phyloP scores from a whole-genome alignment of 257 asterid species.

The Fraxinus quadrangulata region DNA sequence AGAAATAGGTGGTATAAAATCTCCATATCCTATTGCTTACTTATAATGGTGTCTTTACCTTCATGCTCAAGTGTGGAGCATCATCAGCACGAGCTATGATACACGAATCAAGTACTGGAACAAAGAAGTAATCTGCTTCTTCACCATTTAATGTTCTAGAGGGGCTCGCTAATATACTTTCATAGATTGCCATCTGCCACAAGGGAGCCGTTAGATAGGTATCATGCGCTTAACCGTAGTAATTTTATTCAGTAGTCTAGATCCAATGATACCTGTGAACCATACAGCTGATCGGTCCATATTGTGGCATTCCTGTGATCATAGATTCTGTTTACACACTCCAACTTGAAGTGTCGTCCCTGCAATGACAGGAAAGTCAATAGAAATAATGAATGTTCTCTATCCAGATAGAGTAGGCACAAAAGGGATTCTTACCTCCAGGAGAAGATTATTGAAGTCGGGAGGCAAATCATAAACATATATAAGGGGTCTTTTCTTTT shows the following conservation, averaged over 20 bases:
- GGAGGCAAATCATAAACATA: constrained; percentile 92
- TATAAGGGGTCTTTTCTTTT: constrained; percentile 81
- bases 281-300: constrained; percentile 89
- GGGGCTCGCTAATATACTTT: constrained; percentile 86
- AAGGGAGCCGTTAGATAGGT: constrained; percentile 24
- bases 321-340: constrained; percentile 89
- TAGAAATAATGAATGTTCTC: not conserved
- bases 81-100: constrained; percentile 93
- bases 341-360: constrained; percentile 87
- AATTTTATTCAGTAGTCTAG: constrained; percentile 15
- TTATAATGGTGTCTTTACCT: constrained; percentile 42
- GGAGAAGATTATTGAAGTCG: constrained; percentile 82
- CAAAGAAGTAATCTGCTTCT: constrained; percentile 94
- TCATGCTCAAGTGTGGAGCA: constrained; percentile 86
- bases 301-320: constrained; percentile 75
- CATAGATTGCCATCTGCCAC: constrained; percentile 82
- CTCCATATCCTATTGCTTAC: constrained; percentile 2
- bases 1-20: not conserved
- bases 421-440: constrained; percentile 56
- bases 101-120: constrained; percentile 96
- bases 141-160: constrained; percentile 84
- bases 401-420: constrained; percentile 8
- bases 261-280: constrained; percentile 77
- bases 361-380: constrained; percentile 28
- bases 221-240: not conserved